Evolutionary conservation across 768 basidiomycete species (phyloP).

Genomic region (Pisolithus marmoratus): DNA sequence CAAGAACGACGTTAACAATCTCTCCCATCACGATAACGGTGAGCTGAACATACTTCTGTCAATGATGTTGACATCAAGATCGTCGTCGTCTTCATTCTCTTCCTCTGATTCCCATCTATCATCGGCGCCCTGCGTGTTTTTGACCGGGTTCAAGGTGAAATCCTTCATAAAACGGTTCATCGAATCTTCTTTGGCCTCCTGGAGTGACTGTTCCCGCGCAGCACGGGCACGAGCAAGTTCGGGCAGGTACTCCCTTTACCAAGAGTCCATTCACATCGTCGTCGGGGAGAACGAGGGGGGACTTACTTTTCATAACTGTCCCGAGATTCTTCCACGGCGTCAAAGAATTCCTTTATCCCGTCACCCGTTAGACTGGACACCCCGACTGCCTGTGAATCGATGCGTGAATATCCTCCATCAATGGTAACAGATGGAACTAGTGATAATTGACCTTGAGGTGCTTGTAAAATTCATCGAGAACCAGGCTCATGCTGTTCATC

Average conservation of each 20-base stretch:
- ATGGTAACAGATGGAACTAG: neutral
- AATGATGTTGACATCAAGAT: slow-evolving; percentile 50
- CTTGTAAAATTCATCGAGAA: slow-evolving; percentile 97
- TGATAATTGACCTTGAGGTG: slow-evolving; percentile 67
- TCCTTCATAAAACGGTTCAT: slow-evolving; percentile 76
- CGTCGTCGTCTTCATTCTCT: slow-evolving; percentile 51
- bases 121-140: slow-evolving; percentile 48
- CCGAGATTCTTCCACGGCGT: slow-evolving; percentile 82
- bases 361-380: slow-evolving; percentile 96
- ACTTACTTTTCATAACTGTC: slow-evolving; percentile 84
- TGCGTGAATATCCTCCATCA: neutral
- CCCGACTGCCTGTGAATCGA: slow-evolving; percentile 70
- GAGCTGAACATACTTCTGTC: slow-evolving; percentile 55
- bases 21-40: neutral
- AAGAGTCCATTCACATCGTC: slow-evolving; percentile 4
- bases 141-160: slow-evolving; percentile 64
- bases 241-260: slow-evolving; percentile 79
- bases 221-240: slow-evolving; percentile 73
- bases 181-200: slow-evolving; percentile 68
- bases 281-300: neutral
- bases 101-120: slow-evolving; percentile 63
- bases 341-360: slow-evolving; percentile 87
- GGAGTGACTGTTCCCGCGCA: slow-evolving; percentile 56
- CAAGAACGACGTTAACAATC: slow-evolving; percentile 9
- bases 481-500: slow-evolving; percentile 99